Evolutionary conservation across 108 stramenopile genomes (phyloP).

Genomic region (Parietichytrium sp.): DNA sequence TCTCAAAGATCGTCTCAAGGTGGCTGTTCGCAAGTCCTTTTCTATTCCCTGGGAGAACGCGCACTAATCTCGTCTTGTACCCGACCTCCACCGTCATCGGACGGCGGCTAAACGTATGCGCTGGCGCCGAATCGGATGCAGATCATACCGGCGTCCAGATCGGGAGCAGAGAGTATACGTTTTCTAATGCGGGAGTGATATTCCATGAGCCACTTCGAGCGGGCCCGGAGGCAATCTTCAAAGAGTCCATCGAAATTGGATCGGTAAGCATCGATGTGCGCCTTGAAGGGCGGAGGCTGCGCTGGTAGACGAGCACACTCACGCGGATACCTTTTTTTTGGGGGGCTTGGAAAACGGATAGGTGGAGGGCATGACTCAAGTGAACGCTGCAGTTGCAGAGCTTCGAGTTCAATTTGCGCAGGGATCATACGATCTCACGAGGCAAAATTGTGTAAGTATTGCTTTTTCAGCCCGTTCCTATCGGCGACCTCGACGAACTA

Average conservation of each 20-base stretch:
- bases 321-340: no score
- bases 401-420: neutral
- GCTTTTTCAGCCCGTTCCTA: neutral
- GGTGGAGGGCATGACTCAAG: slow-evolving; percentile 7
- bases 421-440: slow-evolving; percentile 1
- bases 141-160: slow-evolving; percentile 36
- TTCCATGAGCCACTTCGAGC: slow-evolving; percentile 17
- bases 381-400: slow-evolving; percentile 21
- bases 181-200: slow-evolving; percentile 20
- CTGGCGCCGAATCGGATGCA: no score
- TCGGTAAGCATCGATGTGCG: neutral
- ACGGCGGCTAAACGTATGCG: no score
- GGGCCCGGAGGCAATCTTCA: slow-evolving; percentile 15
- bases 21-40: no score
- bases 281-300: no score
- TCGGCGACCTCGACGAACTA: neutral
- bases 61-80: neutral
- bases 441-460: slow-evolving; percentile 27
- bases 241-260: slow-evolving; percentile 26
- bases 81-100: neutral
- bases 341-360: no score
- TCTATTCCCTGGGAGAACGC: no score
- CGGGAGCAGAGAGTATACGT: slow-evolving; percentile 3
- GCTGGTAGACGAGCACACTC: no score
- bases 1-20: no score